Evolutionary conservation across 75 land plant species (phyloP).

Genomic region (Sequoiadendron giganteum): DNA sequence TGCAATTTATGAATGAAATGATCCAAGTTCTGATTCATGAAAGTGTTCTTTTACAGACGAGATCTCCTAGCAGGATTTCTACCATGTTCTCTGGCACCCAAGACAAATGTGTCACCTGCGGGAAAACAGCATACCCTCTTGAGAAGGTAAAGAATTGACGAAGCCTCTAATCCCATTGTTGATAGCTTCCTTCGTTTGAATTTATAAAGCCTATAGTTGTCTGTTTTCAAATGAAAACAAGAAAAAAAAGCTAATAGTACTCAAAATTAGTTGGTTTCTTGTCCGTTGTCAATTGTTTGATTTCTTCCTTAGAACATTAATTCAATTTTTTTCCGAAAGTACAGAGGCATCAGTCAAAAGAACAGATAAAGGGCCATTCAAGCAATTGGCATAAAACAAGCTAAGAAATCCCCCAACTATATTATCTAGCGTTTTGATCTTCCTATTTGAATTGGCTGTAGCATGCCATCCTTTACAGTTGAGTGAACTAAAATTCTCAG

Average conservation of each 20-base stretch:
- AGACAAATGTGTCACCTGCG: constrained; percentile 90
- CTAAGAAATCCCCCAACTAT: neutral
- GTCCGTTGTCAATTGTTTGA: neutral
- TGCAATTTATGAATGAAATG: neutral
- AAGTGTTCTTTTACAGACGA: constrained; percentile 37
- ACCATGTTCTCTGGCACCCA: constrained; percentile 92
- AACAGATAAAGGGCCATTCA: neutral
- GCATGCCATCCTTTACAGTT: neutral
- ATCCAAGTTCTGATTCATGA: neutral
- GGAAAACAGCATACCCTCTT: constrained; percentile 87
- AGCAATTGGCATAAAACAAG: neutral
- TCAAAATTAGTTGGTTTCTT: neutral
- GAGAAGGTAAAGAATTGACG: constrained; percentile 59
- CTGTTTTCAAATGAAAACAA: neutral
- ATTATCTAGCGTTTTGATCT: neutral
- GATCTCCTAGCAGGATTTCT: constrained; percentile 72
- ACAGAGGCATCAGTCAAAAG: neutral
- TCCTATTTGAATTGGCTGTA: neutral
- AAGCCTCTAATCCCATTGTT: neutral
- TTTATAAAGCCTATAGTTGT: neutral
- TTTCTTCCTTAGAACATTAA: neutral
- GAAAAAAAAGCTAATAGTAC: neutral
- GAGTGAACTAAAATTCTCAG: neutral
- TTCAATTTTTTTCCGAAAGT: neutral
- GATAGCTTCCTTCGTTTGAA: neutral